Evolutionary conservation across 768 basidiomycete species (phyloP).

Genomic region (Boletus sensibilis): DNA sequence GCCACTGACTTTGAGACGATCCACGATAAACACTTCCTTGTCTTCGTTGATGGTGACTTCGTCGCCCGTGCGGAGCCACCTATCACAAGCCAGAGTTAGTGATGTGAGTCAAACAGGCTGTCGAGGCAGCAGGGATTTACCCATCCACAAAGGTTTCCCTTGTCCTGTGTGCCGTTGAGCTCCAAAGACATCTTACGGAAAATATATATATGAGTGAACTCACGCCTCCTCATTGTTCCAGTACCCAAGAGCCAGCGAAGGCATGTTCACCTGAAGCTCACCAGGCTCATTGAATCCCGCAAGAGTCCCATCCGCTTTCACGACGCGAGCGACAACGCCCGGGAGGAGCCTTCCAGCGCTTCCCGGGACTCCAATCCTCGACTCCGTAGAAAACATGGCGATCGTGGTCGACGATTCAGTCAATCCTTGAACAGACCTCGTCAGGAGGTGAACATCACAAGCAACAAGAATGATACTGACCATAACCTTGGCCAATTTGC

Average conservation of each 20-base stretch:
- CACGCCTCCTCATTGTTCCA: constrained; percentile 61
- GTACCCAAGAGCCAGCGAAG: constrained; percentile 44
- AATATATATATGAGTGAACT: constrained; percentile 27
- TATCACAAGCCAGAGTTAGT: constrained; percentile 20
- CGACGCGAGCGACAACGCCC: constrained; percentile 51
- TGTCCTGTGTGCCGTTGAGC: constrained; percentile 42
- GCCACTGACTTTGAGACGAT: constrained; percentile 55
- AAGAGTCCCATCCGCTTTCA: constrained; percentile 56
- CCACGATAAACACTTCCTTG: constrained; percentile 58
- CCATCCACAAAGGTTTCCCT: constrained; percentile 68
- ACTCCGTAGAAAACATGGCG: constrained; percentile 46
- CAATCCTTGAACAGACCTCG: constrained; percentile 45
- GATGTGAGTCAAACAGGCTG: background rate
- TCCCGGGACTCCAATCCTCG: constrained; percentile 52
- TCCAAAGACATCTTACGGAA: background rate
- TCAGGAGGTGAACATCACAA: background rate
- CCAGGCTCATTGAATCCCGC: constrained; percentile 58
- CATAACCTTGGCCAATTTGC: constrained; percentile 64
- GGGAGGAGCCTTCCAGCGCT: constrained; percentile 50
- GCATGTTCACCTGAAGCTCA: constrained; percentile 51
- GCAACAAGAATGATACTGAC: constrained; percentile 27
- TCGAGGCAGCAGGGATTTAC: constrained; percentile 33
- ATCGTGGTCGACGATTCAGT: constrained; percentile 61
- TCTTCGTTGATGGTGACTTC: constrained; percentile 55
- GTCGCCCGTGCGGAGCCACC: constrained; percentile 71